phyloP scores from a whole-genome alignment of 768 basidiomycete genomes.

The Neoboletus brunneissimus region DNA sequence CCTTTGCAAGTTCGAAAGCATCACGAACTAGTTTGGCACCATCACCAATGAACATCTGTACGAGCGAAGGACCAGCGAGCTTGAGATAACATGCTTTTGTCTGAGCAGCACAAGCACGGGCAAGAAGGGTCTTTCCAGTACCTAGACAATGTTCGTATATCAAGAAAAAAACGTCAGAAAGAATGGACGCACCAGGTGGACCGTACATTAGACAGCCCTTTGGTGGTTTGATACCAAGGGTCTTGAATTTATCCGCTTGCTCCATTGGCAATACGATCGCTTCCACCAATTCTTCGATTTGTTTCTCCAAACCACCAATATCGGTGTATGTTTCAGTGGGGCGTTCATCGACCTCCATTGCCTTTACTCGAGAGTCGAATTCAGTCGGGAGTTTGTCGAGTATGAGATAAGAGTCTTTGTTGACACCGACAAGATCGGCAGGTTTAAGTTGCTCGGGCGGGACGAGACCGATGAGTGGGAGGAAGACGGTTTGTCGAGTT shows the following conservation, averaged over 20 bases:
- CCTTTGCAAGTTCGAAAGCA: constrained; percentile 96
- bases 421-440: constrained; percentile 94
- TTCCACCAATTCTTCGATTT: constrained; percentile 97
- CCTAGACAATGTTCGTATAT: constrained; percentile 39
- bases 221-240: constrained; percentile 93
- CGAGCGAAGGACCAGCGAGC: constrained; percentile 94
- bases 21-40: constrained; percentile 98
- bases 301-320: constrained; percentile 98
- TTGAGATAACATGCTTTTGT: constrained; percentile 98
- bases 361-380: constrained; percentile 97
- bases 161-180: neutral
- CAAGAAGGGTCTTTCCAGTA: constrained; percentile 96
- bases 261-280: constrained; percentile 99
- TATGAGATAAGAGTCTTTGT: constrained; percentile 98
- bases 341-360: constrained; percentile 99
- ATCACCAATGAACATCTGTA: constrained; percentile 99
- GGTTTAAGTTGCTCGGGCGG: constrained; percentile 88
- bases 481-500: constrained; percentile 97
- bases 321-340: constrained; percentile 97
- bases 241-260: constrained; percentile 98
- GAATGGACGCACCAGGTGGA: constrained; percentile 70
- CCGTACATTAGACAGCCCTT: constrained; percentile 99
- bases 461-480: constrained; percentile 96
- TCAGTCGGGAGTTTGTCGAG: constrained; percentile 95
- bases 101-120: constrained; percentile 96